Conservation (phyloP, 108 stramenopile species). For the Phaeodactylum tricornutum region DNA sequence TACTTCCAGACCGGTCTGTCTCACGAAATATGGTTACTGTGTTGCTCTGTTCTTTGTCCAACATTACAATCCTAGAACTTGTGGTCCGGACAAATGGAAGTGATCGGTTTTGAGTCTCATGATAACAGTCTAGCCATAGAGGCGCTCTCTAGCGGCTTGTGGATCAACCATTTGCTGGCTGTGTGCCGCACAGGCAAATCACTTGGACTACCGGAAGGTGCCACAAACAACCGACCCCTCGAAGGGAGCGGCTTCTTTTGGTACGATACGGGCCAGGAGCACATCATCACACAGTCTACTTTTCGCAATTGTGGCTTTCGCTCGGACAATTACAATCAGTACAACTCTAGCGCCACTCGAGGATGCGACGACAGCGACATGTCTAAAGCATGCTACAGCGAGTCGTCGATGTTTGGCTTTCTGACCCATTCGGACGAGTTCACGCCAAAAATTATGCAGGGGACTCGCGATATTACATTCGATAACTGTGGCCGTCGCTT, state of each 20-base stretch:
- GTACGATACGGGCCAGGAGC: conserved; percentile 34
- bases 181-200: conserved; percentile 22
- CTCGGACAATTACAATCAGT: conserved; percentile 13
- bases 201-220: conserved; percentile 5
- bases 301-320: conserved; percentile 31
- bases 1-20: too few relatives aligned
- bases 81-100: conserved; percentile 28
- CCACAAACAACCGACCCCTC: neutral
- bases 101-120: conserved; percentile 22
- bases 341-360: conserved; percentile 15
- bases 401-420: conserved; percentile 22
- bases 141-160: conserved; percentile 26
- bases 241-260: conserved; percentile 20
- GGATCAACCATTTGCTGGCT: conserved; percentile 25
- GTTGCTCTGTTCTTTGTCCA: too few relatives aligned
- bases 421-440: conserved; percentile 18
- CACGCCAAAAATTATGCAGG: conserved; percentile 30
- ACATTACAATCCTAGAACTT: too few relatives aligned
- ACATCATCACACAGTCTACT: conserved; percentile 21
- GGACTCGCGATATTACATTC: conserved; percentile 16
- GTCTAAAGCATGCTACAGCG: conserved; percentile 15
- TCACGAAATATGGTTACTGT: too few relatives aligned
- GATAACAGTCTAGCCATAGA: conserved; percentile 21
- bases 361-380: conserved; percentile 10
- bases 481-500: conserved; percentile 26